Conservation (phyloP, 768 basidiomycete genomes). For the Hericium alpestre region DNA sequence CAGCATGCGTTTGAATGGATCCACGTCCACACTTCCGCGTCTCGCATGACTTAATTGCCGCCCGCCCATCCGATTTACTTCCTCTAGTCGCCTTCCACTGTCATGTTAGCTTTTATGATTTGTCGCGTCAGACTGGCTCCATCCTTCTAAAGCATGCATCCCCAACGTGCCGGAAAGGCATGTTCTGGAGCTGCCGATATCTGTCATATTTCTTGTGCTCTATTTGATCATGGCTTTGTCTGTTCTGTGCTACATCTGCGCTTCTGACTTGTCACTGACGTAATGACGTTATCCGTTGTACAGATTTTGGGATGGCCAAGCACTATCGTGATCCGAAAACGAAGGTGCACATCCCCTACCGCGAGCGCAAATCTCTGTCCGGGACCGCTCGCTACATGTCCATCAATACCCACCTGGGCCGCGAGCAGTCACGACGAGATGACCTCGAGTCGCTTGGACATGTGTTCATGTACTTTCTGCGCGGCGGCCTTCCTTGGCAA, state of each 20-base stretch:
- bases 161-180: too few species aligned
- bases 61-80: too few species aligned
- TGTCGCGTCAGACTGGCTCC: too few species aligned
- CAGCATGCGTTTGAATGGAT: neutral
- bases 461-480: constrained; percentile 98
- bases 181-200: too few species aligned
- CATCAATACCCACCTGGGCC: constrained; percentile 96
- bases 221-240: neutral
- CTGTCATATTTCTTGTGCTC: too few species aligned
- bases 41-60: too few species aligned
- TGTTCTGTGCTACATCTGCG: neutral
- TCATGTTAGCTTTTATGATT: too few species aligned
- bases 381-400: constrained; percentile 99
- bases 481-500: constrained; percentile 96
- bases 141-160: too few species aligned
- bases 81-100: too few species aligned
- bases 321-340: constrained; percentile 98
- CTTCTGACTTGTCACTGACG: constrained; percentile 3
- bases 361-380: constrained; percentile 92
- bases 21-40: too few species aligned
- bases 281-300: constrained; percentile 10
- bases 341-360: constrained; percentile 97
- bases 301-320: constrained; percentile 99
- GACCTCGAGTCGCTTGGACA: constrained; percentile 96
- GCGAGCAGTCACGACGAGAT: constrained; percentile 90